Evolutionary conservation across 257 asterid genomes (phyloP), one percentile per base, ranked within the genome.

Genomic region (Pogostemon cablin): DNA sequence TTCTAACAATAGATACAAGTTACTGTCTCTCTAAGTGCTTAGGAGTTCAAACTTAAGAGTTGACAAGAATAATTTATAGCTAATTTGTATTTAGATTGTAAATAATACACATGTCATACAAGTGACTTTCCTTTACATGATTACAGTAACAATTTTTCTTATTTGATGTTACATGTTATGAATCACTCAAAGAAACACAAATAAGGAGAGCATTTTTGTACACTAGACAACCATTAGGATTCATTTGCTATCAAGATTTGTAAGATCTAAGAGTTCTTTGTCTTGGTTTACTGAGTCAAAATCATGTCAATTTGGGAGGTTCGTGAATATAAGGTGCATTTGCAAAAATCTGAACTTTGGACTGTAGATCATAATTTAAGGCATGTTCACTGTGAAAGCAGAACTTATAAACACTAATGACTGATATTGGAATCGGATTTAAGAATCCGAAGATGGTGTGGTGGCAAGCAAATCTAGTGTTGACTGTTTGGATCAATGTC

Each of bases 171-270:
- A 3, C 17, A 60, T 17, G 25, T 41, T 62, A 20, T 11, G 42
- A 32, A 49, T 44, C 56, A 17, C 40, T 40, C 48, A 52, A 53
- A 11, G 62, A 6, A 52, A 11, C 43, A 39, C 25, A 20, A 20
- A 20, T 20, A 20, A 20, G 53, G 40, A 39, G 7, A 17, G 42
- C 56, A 8, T 25, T 4, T 2, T 10, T 62, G 35, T 10, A 55
- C 49, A 47, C 4, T 20, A 39, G 17, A 35, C 39, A 10, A 59
- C 35, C 39, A 49, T 59, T 46, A 46, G 60, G 50, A 61, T 44
- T 41, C 4, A 41, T 47, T n/a, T 37, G 74, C 75, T 59, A 35
- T 50, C 39, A 46, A 55, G 46, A 20, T 32, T 25, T 69, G 66
- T 20, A 20, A 20, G 65, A 38, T 3, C 40, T 32, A 44, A 56